Conservation (phyloP, 2,329 filamentous ascomycete genomes). For the Fusarium poae region DNA sequence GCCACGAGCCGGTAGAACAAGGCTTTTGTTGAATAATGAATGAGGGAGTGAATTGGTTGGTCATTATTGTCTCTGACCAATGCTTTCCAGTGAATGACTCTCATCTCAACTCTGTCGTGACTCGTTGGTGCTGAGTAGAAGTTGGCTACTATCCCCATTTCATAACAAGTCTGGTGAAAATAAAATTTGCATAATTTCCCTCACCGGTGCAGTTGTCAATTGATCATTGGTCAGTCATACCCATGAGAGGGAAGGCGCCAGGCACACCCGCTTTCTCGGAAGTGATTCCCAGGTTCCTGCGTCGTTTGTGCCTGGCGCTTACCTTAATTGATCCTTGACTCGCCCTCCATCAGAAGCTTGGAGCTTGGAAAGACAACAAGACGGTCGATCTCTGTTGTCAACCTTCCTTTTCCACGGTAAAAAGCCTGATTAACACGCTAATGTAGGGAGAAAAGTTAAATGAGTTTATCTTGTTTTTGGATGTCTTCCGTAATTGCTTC, state of each 20-base stretch:
- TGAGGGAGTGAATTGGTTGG: slow-evolving; percentile 12
- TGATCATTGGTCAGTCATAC: slow-evolving; percentile 13
- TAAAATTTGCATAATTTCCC: slow-evolving; percentile 53
- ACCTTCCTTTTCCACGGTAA: slow-evolving; percentile 13
- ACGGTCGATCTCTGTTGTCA: slow-evolving; percentile 20
- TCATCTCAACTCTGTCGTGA: slow-evolving; percentile 12
- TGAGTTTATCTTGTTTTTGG: slow-evolving; percentile 21
- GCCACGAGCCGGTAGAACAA: slow-evolving; percentile 11
- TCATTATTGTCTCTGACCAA: slow-evolving; percentile 18
- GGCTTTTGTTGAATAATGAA: slow-evolving; percentile 13
- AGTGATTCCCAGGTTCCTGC: slow-evolving; percentile 48
- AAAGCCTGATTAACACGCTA: slow-evolving; percentile 25
- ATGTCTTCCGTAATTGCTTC: slow-evolving; percentile 17
- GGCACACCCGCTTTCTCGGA: slow-evolving; percentile 36
- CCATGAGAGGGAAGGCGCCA: slow-evolving; percentile 1
- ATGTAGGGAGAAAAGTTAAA: slow-evolving; percentile 37
- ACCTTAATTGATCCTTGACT: slow-evolving; percentile 20
- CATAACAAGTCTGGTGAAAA: slow-evolving; percentile 30
- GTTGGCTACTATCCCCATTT: slow-evolving; percentile 2
- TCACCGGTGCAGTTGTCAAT: slow-evolving; percentile 2
- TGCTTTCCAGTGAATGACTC: slow-evolving; percentile 13
- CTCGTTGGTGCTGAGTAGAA: slow-evolving; percentile 1
- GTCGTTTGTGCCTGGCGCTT: slow-evolving; percentile 46
- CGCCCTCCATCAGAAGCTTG: slow-evolving; percentile 1
- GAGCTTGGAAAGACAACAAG: slow-evolving; percentile 7